Evolutionary conservation across 2,329 filamentous ascomycete genomes (phyloP).

Genomic region (Sclerotinia sclerotiorum): DNA sequence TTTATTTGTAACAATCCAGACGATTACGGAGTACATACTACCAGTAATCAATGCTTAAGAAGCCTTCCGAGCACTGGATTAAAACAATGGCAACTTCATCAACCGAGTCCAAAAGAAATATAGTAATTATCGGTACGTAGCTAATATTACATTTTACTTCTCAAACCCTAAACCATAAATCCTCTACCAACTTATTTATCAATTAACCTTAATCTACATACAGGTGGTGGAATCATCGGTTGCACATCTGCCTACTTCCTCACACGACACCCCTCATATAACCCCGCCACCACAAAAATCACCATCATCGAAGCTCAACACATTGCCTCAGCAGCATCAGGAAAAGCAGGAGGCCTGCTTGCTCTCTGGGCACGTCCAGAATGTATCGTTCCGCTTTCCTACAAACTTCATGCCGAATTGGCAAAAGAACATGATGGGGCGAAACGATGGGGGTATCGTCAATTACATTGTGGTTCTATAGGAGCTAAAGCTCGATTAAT

Average conservation of each 20-base stretch:
- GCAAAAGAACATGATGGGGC: slow-evolving; percentile 80
- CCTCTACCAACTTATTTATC: too few species aligned
- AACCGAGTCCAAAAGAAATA: slow-evolving; percentile 30
- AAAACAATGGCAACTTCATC: slow-evolving; percentile 9
- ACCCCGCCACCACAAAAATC: slow-evolving; percentile 71
- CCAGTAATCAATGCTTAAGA: background rate
- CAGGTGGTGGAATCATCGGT: slow-evolving; percentile 84
- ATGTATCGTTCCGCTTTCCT: slow-evolving; percentile 82
- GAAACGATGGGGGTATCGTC: slow-evolving; percentile 82
- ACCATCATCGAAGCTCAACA: slow-evolving; percentile 83
- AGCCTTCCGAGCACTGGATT: background rate
- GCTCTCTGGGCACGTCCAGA: slow-evolving; percentile 89
- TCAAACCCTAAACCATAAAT: too few species aligned
- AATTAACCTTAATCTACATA: too few species aligned
- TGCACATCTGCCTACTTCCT: slow-evolving; percentile 89
- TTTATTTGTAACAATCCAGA: background rate
- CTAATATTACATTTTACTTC: too few species aligned
- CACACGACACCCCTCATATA: slow-evolving; percentile 79
- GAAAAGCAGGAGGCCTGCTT: slow-evolving; percentile 89
- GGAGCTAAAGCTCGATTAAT: slow-evolving; percentile 33
- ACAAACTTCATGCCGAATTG: slow-evolving; percentile 77
- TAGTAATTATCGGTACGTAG: slow-evolving; percentile 40
- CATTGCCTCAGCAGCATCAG: slow-evolving; percentile 88
- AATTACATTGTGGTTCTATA: slow-evolving; percentile 65
- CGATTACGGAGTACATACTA: too few species aligned